phyloP scores from a whole-genome alignment of 441 rosid genomes.

The Pelargonium citronellum region DNA sequence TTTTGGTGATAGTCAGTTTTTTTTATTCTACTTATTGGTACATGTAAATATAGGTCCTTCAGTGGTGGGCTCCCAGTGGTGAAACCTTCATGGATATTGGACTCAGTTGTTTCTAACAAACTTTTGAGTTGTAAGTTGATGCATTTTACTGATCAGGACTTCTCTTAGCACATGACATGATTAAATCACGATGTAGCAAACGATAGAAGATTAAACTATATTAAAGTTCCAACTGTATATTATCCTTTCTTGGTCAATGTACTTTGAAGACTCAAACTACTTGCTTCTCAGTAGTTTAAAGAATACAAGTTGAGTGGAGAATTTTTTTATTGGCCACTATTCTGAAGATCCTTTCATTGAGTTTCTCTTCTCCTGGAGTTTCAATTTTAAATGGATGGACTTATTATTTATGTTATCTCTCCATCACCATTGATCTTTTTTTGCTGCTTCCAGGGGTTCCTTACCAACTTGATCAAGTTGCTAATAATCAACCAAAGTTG shows the following conservation, averaged over 20 bases:
- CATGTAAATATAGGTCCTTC: conserved; percentile 50
- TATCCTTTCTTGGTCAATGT: conserved; percentile 1
- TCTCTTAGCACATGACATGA: not conserved
- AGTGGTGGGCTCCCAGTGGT: conserved; percentile 90
- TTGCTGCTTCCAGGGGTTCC: conserved; percentile 62
- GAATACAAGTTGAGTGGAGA: not conserved
- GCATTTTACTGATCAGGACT: conserved; percentile 10
- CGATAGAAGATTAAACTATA: not conserved
- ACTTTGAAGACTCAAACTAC: not conserved
- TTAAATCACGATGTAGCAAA: not conserved
- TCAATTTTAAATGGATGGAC: not conserved
- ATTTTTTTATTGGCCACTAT: not conserved
- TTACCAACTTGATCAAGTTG: conserved; percentile 82
- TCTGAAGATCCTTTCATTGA: conserved; percentile 1
- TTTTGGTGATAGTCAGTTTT: conserved; percentile 2
- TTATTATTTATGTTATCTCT: not conserved
- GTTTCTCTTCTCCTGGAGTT: not conserved
- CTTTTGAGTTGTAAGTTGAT: conserved; percentile 72
- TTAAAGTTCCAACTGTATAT: not conserved
- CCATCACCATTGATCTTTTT: conserved; percentile 19
- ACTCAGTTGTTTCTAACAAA: conserved; percentile 66
- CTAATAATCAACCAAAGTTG: conserved; percentile 75
- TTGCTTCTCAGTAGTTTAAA: not conserved
- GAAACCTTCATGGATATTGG: conserved; percentile 83
- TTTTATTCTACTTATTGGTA: not conserved